These are phyloP conservation scores for Alternaria sp. DNA, from an alignment of 2,329 filamentous ascomycete species.

Conservation along the genomic window DNA sequence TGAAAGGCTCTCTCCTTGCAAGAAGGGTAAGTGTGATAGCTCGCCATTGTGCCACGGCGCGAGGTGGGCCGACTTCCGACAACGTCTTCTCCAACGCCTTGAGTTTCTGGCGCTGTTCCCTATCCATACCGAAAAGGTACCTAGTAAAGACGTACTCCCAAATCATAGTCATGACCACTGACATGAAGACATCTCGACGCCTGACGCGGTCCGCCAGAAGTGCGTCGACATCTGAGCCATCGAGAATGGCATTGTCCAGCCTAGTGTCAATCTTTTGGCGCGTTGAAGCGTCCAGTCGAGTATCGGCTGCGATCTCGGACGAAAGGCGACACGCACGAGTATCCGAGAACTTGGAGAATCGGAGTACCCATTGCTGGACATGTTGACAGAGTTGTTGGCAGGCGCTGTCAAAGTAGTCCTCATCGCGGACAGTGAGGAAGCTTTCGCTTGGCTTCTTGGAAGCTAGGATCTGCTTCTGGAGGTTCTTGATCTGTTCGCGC, in stretches of 20 bases:
- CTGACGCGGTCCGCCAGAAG: conserved; percentile 88
- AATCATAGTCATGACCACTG: conserved; percentile 98
- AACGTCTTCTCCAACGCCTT: conserved; percentile 94
- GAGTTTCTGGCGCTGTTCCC: conserved; percentile 96
- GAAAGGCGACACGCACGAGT: conserved; percentile 86
- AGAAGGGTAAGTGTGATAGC: conserved; percentile 93
- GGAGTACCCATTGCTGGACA: conserved; percentile 96
- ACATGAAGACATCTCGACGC: conserved; percentile 96
- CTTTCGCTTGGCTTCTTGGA: conserved; percentile 69
- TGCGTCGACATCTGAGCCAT: conserved; percentile 89
- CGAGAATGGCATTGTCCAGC: conserved; percentile 91
- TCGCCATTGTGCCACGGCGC: conserved; percentile 96
- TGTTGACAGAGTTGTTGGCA: conserved; percentile 96
- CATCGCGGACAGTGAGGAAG: conserved; percentile 82
- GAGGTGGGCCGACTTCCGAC: conserved; percentile 80
- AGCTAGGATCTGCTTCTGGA: conserved; percentile 68
- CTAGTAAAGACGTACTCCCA: conserved; percentile 99
- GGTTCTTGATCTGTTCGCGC: conserved; percentile 65
- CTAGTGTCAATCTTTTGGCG: conserved; percentile 88
- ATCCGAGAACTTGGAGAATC: conserved; percentile 98
- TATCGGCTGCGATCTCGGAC: conserved; percentile 77
- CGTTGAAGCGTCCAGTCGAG: conserved; percentile 43
- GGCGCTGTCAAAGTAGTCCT: conserved; percentile 93
- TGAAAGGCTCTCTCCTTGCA: conserved; percentile 80
- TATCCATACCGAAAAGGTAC: conserved; percentile 98